Base-by-base conservation (phyloP, 169 alveolate genomes). In the Plasmodium coatneyi region DNA sequence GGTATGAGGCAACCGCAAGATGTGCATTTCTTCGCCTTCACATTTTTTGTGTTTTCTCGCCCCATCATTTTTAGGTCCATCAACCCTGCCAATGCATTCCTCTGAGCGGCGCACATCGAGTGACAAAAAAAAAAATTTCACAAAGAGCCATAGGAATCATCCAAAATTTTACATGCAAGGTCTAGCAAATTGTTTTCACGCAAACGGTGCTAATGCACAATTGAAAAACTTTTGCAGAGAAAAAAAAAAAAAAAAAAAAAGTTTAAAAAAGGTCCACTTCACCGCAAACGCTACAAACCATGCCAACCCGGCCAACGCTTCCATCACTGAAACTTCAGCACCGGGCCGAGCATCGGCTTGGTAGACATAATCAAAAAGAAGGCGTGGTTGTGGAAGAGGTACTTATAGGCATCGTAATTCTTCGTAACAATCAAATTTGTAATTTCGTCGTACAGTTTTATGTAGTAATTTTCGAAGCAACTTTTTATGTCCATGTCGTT, bases 321-420 rank as follows among this genome's bases (percentile, higher is more conserved):
- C 12, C 32, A 22, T 79, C 49, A 87, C 7, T 87, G 87, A 79
- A 87, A 87, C 32, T 79, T 76, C 10, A 87, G 49, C 19, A 87
- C 30, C n/a, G 93, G 93, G 7, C 93, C 93, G 9, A 87, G 74
- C 39, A 87, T 16, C 5, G 93, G 93, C 43, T 87, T 87, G 7
- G 90, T 71, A 43, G 90, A 87, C 82, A 87, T 87, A 79, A 87
- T 87, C 70, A 87, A 79, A 79, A 87, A 87, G 56, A 87, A 87
- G 14, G 81, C 74, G 36, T 87, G 93, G 71, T 87, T 80, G 81
- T 66, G 93, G 34, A 87, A 87, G 3, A 87, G 70, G 49, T 87
- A 80, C 81, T 79, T 87, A 22, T 87, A 87, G 1, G 82, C 74
- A 39, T 87, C 90, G 56, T 87, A 87, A 56, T 87, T 79, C 54